Evolutionary conservation across 805 yeast species (phyloP).

Genomic region (Isabelozyma rhagii): DNA sequence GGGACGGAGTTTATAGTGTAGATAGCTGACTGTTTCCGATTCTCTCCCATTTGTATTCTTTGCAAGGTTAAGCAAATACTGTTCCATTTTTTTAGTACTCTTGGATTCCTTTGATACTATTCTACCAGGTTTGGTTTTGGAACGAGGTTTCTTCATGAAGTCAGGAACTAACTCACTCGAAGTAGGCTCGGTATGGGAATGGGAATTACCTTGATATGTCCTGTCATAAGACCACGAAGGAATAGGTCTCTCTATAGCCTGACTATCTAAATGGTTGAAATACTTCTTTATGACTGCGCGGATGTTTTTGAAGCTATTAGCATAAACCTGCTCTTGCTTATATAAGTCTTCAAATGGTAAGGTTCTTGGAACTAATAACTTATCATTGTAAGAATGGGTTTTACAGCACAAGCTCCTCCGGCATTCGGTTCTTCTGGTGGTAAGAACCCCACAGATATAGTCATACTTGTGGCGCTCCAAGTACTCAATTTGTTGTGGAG

Average conservation of each 20-base stretch:
- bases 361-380: constrained; percentile 3
- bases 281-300: constrained; percentile 1
- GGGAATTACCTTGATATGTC: background rate
- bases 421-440: constrained; percentile 3
- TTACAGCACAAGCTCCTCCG: constrained; percentile 4
- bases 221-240: background rate
- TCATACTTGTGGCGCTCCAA: constrained; percentile 4
- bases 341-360: constrained; percentile 1
- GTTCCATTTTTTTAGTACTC: background rate
- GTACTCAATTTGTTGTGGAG: background rate
- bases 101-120: background rate
- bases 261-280: background rate
- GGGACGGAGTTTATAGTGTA: background rate
- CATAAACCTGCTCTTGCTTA: background rate
- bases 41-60: background rate
- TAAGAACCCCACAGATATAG: constrained; percentile 10
- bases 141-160: too few species aligned
- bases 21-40: background rate
- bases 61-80: background rate
- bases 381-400: constrained; percentile 2
- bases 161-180: too few species aligned
- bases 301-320: background rate
- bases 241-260: background rate
- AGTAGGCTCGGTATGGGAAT: too few species aligned
- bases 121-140: too few species aligned